A percentile compares a stretch with the other conserved stretches of the same genome.
Conservation (phyloP, 441 rosid species). For the Mallotus repandus region DNA sequence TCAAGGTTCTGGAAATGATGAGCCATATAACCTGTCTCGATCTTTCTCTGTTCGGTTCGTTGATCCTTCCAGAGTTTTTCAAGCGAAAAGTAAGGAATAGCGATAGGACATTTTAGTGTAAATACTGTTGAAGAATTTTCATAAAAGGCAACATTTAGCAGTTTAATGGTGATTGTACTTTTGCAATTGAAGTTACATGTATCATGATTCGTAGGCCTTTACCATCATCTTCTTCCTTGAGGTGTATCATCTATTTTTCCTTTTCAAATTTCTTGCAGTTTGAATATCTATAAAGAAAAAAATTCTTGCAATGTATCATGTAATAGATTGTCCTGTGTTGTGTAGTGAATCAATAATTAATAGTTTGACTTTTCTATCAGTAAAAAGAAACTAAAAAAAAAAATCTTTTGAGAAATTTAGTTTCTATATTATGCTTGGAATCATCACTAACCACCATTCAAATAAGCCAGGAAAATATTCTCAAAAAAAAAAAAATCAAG, state of each 20-base stretch:
- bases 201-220: not conserved
- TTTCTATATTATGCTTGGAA: too few relatives aligned
- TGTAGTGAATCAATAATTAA: too few relatives aligned
- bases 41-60: conserved; percentile 48
- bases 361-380: too few relatives aligned
- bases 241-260: not conserved
- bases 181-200: not conserved
- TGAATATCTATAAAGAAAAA: too few relatives aligned
- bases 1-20: conserved; percentile 40
- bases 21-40: conserved; percentile 37
- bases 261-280: not conserved
- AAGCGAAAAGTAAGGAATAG: not conserved
- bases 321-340: too few relatives aligned
- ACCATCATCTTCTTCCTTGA: not conserved
- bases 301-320: too few relatives aligned
- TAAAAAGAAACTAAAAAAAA: too few relatives aligned
- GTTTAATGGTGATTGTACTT: not conserved
- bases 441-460: too few relatives aligned
- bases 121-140: too few relatives aligned
- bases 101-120: not conserved
- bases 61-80: conserved; percentile 18
- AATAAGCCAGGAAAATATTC: too few relatives aligned
- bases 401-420: too few relatives aligned
- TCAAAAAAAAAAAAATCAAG: too few relatives aligned
- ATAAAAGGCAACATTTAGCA: not conserved